Percentiles rank a stretch among this genome's conserved stretches.
phyloP scores from a whole-genome alignment of 345 rosid species.

The Gossypium arboreum region DNA sequence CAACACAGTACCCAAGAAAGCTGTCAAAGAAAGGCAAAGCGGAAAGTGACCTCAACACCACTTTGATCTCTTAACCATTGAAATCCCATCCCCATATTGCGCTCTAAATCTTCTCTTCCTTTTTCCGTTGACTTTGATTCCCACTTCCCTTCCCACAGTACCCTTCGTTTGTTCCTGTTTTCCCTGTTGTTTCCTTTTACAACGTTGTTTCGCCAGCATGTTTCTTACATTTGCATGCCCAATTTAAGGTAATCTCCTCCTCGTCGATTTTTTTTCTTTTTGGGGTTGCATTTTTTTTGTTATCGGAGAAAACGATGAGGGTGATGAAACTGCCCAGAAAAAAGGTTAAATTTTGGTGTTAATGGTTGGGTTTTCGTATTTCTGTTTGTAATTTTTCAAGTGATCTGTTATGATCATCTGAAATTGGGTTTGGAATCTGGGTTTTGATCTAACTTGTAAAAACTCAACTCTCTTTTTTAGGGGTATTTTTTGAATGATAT shows the following conservation, averaged over 20 bases:
- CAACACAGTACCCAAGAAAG: constrained; percentile 6
- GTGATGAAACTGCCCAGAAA: neutral
- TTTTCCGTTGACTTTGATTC: neutral
- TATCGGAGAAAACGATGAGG: neutral
- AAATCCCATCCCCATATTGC: neutral
- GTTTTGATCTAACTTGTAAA: neutral
- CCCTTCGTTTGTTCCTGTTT: neutral
- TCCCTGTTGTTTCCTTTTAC: neutral
- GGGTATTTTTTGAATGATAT: neutral
- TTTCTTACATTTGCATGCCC: neutral
- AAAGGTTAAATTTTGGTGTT: neutral
- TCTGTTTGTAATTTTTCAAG: neutral
- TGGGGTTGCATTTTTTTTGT: neutral
- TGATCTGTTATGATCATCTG: constrained; percentile 12
- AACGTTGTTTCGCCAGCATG: neutral
- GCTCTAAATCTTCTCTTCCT: neutral
- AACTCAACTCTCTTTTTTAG: neutral
- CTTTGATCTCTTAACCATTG: neutral
- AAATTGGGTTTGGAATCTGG: constrained; percentile 4
- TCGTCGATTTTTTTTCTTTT: neutral
- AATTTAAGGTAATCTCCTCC: constrained; percentile 4
- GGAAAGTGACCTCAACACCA: constrained; percentile 13
- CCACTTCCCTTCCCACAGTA: neutral
- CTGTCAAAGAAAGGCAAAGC: neutral
- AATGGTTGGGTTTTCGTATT: neutral